phyloP scores from a whole-genome alignment of 2,329 filamentous ascomycete species.

The Grosmannia serpens region DNA sequence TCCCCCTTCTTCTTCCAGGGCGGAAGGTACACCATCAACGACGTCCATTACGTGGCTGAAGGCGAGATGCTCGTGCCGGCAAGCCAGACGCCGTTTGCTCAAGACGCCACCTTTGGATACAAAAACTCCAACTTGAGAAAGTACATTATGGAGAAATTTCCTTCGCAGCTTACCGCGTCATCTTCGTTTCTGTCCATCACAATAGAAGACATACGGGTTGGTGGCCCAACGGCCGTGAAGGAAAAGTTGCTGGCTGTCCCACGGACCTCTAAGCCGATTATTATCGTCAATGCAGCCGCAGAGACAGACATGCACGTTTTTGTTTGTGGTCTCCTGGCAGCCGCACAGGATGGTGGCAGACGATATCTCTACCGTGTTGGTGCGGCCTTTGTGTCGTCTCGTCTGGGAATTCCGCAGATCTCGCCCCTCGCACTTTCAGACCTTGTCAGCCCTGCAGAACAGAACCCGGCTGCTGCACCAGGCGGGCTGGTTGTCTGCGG shows the following conservation, averaged over 20 bases:
- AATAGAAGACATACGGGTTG: slow-evolving; percentile 29
- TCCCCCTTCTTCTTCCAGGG: slow-evolving; percentile 50
- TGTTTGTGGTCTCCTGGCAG: slow-evolving; percentile 31
- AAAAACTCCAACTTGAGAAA: slow-evolving; percentile 38
- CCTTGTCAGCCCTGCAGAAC: slow-evolving; percentile 21
- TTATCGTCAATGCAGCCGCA: slow-evolving; percentile 36
- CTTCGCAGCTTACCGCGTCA: not conserved
- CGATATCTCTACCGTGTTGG: slow-evolving; percentile 28
- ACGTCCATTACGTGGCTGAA: slow-evolving; percentile 48
- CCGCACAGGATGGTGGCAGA: slow-evolving; percentile 17
- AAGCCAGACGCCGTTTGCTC: slow-evolving; percentile 41
- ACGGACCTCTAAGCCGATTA: slow-evolving; percentile 23
- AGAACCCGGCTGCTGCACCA: slow-evolving; percentile 6
- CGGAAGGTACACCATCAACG: slow-evolving; percentile 42
- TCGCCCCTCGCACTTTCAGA: slow-evolving; percentile 35
- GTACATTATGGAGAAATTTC: slow-evolving; percentile 43
- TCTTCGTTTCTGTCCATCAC: slow-evolving; percentile 26
- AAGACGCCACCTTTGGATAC: slow-evolving; percentile 47
- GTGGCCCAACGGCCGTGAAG: slow-evolving; percentile 21
- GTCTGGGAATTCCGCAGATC: slow-evolving; percentile 40
- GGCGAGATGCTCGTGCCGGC: slow-evolving; percentile 36
- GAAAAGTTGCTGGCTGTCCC: slow-evolving; percentile 29
- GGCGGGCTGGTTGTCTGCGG: slow-evolving; percentile 45
- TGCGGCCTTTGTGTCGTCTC: slow-evolving; percentile 31
- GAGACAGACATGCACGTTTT: slow-evolving; percentile 43